Percentiles rank a stretch among this genome's conserved stretches.
Evolutionary conservation across 2,329 filamentous ascomycete species (phyloP).

Genomic region (Onygenales sp.): DNA sequence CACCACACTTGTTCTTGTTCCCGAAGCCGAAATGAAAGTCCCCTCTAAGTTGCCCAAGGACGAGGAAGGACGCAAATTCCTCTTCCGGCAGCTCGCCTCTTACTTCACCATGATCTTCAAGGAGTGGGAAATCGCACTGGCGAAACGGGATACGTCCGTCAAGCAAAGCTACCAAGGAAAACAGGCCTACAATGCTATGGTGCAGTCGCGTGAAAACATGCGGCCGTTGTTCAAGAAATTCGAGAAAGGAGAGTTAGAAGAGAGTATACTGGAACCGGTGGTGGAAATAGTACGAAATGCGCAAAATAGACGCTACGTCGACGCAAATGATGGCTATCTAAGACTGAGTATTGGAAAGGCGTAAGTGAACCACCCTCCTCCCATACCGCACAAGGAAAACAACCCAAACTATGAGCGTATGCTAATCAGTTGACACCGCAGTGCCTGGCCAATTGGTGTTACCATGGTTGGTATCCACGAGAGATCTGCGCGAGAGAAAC

Average conservation of each 20-base stretch:
- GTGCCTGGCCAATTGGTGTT: slow-evolving; percentile 95
- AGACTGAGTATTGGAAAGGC: slow-evolving; percentile 90
- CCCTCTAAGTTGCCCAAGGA: slow-evolving; percentile 54
- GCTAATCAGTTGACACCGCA: slow-evolving; percentile 13
- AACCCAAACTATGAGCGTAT: neutral
- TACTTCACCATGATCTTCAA: slow-evolving; percentile 95
- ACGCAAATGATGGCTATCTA: slow-evolving; percentile 92
- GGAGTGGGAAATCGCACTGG: slow-evolving; percentile 76
- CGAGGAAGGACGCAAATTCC: slow-evolving; percentile 54
- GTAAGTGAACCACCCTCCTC: slow-evolving; percentile 22
- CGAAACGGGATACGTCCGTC: slow-evolving; percentile 45
- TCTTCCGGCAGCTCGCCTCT: slow-evolving; percentile 80
- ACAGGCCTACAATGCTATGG: slow-evolving; percentile 73
- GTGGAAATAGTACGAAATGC: slow-evolving; percentile 87
- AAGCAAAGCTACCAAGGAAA: slow-evolving; percentile 71
- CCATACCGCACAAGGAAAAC: neutral
- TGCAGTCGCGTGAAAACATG: slow-evolving; percentile 80
- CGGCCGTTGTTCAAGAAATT: slow-evolving; percentile 82
- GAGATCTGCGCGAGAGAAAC: slow-evolving; percentile 85
- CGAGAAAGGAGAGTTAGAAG: slow-evolving; percentile 69
- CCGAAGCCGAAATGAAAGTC: slow-evolving; percentile 85
- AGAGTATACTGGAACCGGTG: slow-evolving; percentile 69
- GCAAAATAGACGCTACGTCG: slow-evolving; percentile 84
- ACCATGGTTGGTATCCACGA: slow-evolving; percentile 99
- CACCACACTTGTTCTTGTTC: slow-evolving; percentile 68